phyloP scores from a whole-genome alignment of 1,284 basidiomycete genomes.

The Moesziomyces antarcticus region DNA sequence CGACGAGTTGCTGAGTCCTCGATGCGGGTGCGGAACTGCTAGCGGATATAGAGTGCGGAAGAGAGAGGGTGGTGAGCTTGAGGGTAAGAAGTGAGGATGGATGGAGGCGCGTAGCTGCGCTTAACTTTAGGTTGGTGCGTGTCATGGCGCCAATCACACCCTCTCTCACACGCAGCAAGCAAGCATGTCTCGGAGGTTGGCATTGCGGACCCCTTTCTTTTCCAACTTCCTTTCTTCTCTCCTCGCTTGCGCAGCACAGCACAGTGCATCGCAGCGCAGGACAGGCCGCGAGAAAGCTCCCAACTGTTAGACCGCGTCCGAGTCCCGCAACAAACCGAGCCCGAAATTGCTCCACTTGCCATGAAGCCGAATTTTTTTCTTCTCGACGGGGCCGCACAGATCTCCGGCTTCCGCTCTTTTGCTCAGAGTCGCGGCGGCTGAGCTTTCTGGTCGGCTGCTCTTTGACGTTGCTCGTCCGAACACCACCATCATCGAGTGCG shows the following conservation, averaged over 20 bases:
- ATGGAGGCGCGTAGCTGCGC: background rate
- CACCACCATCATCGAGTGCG: background rate
- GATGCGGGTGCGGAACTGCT: background rate
- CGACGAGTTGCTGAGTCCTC: background rate
- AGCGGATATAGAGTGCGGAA: background rate
- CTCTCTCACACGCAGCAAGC: too few species aligned
- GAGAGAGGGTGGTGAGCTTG: background rate
- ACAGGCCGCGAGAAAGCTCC: too few species aligned
- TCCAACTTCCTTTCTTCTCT: conserved; percentile 1
- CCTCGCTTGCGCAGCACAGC: conserved; percentile 1
- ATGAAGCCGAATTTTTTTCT: conserved; percentile 7
- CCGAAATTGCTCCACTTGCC: conserved; percentile 25
- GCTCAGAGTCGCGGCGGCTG: background rate
- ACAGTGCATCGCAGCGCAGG: background rate
- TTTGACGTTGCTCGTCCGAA: background rate
- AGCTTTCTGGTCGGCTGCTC: background rate
- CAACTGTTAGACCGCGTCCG: background rate
- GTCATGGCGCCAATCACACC: too few species aligned
- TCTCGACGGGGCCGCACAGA: conserved; percentile 2
- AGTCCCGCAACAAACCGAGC: background rate
- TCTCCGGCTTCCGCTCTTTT: conserved; percentile 19
- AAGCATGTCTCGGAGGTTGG: too few species aligned
- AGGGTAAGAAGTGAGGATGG: background rate
- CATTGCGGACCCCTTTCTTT: background rate
- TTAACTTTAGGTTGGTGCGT: too few species aligned